Evolutionary conservation across 1,284 basidiomycete species (phyloP), one percentile per base, ranked within the genome.

Genomic region (Lignosus rhinocerotis): DNA sequence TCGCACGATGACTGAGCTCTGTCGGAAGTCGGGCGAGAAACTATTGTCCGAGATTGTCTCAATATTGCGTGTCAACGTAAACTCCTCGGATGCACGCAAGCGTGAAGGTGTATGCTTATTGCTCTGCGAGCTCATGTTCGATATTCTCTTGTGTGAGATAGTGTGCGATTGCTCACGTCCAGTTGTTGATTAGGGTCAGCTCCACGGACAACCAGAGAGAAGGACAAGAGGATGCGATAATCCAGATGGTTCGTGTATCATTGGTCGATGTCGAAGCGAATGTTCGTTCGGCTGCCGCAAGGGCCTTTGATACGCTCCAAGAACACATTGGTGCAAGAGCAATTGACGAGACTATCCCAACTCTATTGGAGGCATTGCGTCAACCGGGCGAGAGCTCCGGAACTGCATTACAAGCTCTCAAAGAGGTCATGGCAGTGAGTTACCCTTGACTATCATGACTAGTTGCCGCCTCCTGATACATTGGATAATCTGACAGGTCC

Each of bases 331-430:
- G 97, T 9, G 83, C 86, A 33, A 92, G 90, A 70, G 96, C 96
- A 6, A 96, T 98, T 66, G 95, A 99, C 71, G 88, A 96, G 75
- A 99, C 94, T 0, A 96, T 99, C 63, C 97, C 96, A 0, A 98
- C 96, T 0, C 75, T 99, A 3, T 76, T 99, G 58, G 94, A 96
- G 68, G 96, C 97, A 3, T 87, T 99, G 49, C 87, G 92, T 32
- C 90, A 94, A 73, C 92, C 93, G 19, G 94, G 94, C 9, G 91
- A 90, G 67, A 87, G 88, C 34, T 96, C 96, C 14, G 95, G 94
- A 32, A 98, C 96, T n/a, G 96, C 97, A 11, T 80, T 99, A 21
- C 85, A 92, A 68, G 97, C 97, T 0, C 78, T 99, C 51, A 88
- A 86, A 66, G 97, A 99, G 77, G 93, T 98, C 63, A 96, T 96